Evolutionary conservation across 192 early-diverging fungal species (phyloP), one percentile per base, ranked within the genome.

Genomic region (Coemansia sp.): DNA sequence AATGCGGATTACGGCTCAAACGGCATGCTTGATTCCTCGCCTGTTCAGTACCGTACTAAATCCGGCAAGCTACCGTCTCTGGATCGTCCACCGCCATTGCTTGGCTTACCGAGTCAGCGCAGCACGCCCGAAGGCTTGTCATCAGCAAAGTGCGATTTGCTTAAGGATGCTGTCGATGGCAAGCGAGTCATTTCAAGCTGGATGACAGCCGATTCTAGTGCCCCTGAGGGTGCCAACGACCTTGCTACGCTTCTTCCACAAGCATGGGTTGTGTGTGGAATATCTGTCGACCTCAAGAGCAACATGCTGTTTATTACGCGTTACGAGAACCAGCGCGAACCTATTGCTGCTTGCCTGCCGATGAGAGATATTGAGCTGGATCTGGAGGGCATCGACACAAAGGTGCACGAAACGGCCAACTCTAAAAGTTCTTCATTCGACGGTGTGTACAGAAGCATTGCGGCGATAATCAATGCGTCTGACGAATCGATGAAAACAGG

Each of bases 241-340:
- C 59, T 92, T 41, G 37, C 84, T 2, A 67, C 84, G 22, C 82
- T 81, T 6, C 60, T 91, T 11, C 93, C 95, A 10, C 25, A 58
- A 0, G 11, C 58, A 7, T 95, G 93, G 93, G 84, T 85, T 0
- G 91, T 91, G 0, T 91, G 89, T 37, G 91, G 87, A 0, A 60
- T 98, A 28, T 87, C 91, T 0, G 71, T 94, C 30, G 94, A 98
- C 57, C 50, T 72, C 1, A 65, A 79, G 22, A 71, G 82, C 20
- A 75, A 91, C 42, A 81, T 86, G 4, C 55, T 98, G 52, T 90
- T 91, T 67, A 67, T 96, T 15, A 85, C 87, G 28, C 85, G 91
- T 13, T 72, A 88, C 53, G 67, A 72, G 23, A 73, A 58, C 0
- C 65, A 61, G 22, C 59, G 62, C 2, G 60, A 67, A 3, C 92